Evolutionary conservation across 192 early-diverging fungal genomes (phyloP).

Genomic region (Backusella westeae): DNA sequence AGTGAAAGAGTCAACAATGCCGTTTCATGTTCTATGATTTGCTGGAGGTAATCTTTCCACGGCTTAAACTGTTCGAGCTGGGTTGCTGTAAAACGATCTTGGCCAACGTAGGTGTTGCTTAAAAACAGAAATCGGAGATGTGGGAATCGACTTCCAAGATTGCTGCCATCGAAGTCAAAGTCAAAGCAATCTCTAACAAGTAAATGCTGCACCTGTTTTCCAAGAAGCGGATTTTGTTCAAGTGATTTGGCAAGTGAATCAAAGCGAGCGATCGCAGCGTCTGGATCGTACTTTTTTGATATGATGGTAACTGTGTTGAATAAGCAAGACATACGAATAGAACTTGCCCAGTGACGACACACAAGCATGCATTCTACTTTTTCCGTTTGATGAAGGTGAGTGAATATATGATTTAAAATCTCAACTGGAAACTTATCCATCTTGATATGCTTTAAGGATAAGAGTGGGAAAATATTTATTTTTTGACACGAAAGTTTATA

Average conservation of each 20-base stretch:
- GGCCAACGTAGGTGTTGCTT: not conserved
- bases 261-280: not conserved
- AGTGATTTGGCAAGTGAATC: not conserved
- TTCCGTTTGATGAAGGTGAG: not conserved
- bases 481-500: not conserved
- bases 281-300: not conserved
- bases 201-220: not conserved
- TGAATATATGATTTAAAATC: not conserved
- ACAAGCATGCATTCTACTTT: not conserved
- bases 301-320: not conserved
- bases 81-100: not conserved
- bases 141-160: not conserved
- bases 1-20: not conserved
- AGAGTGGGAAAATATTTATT: not conserved
- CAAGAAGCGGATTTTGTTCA: not conserved
- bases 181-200: not conserved
- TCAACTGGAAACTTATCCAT: not conserved
- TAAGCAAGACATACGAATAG: not conserved
- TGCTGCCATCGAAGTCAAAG: not conserved
- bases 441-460: not conserved
- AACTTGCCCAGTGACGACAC: not conserved
- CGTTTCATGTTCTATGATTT: not conserved
- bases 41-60: not conserved
- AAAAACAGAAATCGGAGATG: not conserved
- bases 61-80: not conserved